Percentiles rank a stretch among this genome's conserved stretches.
Evolutionary conservation across 2,329 filamentous ascomycete species (phyloP).

Genomic region (Alternaria sp.): DNA sequence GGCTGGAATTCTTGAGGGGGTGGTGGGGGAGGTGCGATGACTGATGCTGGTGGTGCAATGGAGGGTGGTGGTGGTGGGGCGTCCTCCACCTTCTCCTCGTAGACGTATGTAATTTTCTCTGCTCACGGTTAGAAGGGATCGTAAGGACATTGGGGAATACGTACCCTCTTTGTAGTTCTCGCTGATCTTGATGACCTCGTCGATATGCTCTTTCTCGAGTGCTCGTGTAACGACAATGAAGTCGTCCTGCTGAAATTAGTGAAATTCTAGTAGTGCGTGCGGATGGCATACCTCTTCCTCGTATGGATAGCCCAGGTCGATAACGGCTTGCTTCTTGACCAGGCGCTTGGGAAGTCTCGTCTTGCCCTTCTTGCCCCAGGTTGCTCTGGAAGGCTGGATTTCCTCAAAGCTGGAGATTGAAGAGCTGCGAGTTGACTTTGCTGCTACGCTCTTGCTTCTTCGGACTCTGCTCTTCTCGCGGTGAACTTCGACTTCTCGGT

Average conservation of each 20-base stretch:
- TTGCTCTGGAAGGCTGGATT: conserved; percentile 40
- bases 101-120: conserved; percentile 48
- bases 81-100: conserved; percentile 35
- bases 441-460: conserved; percentile 39
- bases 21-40: conserved; percentile 25
- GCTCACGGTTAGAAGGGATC: conserved; percentile 5
- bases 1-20: conserved; percentile 26
- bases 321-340: conserved; percentile 79
- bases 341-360: conserved; percentile 84
- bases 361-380: conserved; percentile 72
- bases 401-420: conserved; percentile 52
- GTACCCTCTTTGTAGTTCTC: conserved; percentile 69
- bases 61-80: conserved; percentile 22
- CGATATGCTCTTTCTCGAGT: conserved; percentile 87
- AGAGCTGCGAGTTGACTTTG: conserved; percentile 44
- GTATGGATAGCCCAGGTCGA: conserved; percentile 85
- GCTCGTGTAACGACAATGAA: conserved; percentile 83
- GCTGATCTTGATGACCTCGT: conserved; percentile 83
- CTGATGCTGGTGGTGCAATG: conserved; percentile 18
- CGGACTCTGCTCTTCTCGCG: conserved; percentile 51
- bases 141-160: conserved; percentile 10
- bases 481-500: conserved; percentile 57
- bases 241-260: conserved; percentile 66
- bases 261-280: neutral
- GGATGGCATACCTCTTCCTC: conserved; percentile 74